Conservation (phyloP, 257 asterid species). For the Solanum ossicruentum region DNA sequence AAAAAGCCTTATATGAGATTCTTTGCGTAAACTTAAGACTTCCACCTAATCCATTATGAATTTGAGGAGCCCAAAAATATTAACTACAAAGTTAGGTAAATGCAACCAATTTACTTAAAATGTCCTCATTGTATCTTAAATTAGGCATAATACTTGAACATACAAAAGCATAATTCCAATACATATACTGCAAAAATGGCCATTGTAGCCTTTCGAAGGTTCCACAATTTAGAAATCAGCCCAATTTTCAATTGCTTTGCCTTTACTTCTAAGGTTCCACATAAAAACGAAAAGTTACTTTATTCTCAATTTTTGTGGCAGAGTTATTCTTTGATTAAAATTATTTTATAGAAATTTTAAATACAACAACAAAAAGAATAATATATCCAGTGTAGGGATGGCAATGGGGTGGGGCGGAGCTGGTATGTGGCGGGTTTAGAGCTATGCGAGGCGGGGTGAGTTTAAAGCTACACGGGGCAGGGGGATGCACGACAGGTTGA, state of each 20-base stretch:
- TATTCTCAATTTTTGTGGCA: accelerated
- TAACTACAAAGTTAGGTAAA: slow-evolving; percentile 15
- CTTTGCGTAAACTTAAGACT: not conserved
- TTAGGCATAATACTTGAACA: not conserved
- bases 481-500: too few species aligned
- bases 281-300: not conserved
- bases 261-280: not conserved
- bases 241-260: not conserved
- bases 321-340: not conserved
- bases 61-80: not conserved
- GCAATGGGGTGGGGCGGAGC: too few species aligned
- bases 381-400: too few species aligned
- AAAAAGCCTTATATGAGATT: not conserved
- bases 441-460: too few species aligned
- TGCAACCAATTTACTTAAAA: slow-evolving; percentile 2
- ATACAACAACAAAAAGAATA: too few species aligned
- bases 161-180: slow-evolving; percentile 7
- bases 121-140: not conserved
- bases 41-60: not conserved
- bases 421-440: too few species aligned
- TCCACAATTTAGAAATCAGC: not conserved
- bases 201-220: not conserved
- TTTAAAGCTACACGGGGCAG: too few species aligned
- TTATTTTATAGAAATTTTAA: too few species aligned
- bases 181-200: not conserved